Evolutionary conservation across 129 eudicot species (phyloP), one percentile per base, ranked within the genome.

Genomic region (Solidago caesia): DNA sequence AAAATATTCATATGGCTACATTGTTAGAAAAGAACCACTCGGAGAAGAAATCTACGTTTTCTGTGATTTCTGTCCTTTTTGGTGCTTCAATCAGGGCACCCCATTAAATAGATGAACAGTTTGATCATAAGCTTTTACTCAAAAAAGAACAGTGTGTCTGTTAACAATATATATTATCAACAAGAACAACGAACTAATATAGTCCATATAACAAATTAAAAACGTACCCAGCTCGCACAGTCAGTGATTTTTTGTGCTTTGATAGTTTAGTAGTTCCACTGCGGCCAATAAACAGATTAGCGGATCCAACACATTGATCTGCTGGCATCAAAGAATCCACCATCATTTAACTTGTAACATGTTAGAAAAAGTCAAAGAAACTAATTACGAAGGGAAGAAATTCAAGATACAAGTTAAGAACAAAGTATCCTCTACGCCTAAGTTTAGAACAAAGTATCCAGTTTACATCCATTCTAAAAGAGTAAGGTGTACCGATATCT

Each of bases 171-270:
- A 21, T 21, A 21, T 21, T 21, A 21, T 21, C 21, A 21, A 21
- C 21, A 21, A 21, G 21, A 56, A 44, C 14, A 56, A 41, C 13
- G 51, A 39, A n/a, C 7, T 33, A 15, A 53, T 71, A 42, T n/a
- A 6, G 15, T 49, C 11, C 4, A 29, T 14, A 56, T 39, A 42
- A 45, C n/a, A 46, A 58, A 46, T 70, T 43, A 53, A 46, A 26
- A 68, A 63, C 69, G 12, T 67, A 84, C 88, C 82, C 67, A 44
- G 88, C 88, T 77, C 65, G 62, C 68, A 84, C 85, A 25, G 68
- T 53, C 45, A 80, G 82, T 49, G 79, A 61, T 73, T 63, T 80
- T 68, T 39, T 58, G 74, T 61, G 66, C 62, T 84, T 80, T 14
- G 55, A 60, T 33, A 77, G 33, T 47, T 83, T 83, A 46, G 16